Percentiles rank a stretch among this genome's conserved stretches.
Evolutionary conservation across 768 basidiomycete species (phyloP).

Genomic region (Polyporus arcularius): DNA sequence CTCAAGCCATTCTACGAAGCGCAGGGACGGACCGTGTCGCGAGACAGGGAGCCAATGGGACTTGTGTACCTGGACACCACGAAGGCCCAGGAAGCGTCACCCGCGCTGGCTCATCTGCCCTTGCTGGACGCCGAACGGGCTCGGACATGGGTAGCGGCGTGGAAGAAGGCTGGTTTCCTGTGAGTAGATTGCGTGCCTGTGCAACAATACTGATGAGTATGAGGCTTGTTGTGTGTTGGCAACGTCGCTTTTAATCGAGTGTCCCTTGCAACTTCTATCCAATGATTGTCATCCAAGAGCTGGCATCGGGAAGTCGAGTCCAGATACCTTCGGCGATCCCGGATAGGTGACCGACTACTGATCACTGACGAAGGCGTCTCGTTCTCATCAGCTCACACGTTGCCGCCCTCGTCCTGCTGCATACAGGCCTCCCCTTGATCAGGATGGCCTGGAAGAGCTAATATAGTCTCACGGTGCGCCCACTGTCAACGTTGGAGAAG

Average conservation of each 20-base stretch:
- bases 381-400: constrained; percentile 16
- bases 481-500: background rate
- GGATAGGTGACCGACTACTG: too few relatives aligned
- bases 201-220: too few relatives aligned
- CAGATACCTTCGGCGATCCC: too few relatives aligned
- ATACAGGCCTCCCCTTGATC: constrained; percentile 5
- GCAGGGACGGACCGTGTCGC: background rate
- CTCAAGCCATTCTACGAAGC: constrained; percentile 26
- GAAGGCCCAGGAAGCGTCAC: constrained; percentile 10
- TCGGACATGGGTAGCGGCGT: background rate
- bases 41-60: constrained; percentile 14
- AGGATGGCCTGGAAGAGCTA: background rate
- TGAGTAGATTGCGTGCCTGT: background rate
- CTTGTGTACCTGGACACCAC: constrained; percentile 12
- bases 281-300: too few relatives aligned
- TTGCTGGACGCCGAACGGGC: background rate
- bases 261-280: too few relatives aligned
- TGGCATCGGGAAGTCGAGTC: too few relatives aligned
- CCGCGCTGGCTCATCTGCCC: constrained; percentile 4
- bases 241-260: too few relatives aligned
- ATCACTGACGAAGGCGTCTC: background rate
- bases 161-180: constrained; percentile 3
- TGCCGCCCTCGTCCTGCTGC: background rate
- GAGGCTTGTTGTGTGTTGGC: too few relatives aligned
- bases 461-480: background rate